A percentile compares a stretch with the other conserved stretches of the same genome.
Conservation (phyloP, 805 yeast genomes). For the Kazachstania africana region DNA sequence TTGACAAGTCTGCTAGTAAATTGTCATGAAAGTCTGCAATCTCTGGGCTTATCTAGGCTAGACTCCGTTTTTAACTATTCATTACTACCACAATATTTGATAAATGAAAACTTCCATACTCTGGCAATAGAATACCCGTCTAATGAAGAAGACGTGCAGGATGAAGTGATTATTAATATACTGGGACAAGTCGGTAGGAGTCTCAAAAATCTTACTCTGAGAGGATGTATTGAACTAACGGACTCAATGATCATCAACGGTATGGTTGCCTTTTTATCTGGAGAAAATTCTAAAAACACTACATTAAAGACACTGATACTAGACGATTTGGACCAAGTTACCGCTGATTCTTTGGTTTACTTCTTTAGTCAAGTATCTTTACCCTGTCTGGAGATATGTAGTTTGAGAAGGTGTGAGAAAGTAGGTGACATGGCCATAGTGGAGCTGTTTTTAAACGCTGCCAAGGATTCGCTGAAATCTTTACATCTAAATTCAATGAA, state of each 20-base stretch:
- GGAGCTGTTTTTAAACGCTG: constrained; percentile 51
- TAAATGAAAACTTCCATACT: constrained; percentile 32
- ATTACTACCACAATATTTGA: constrained; percentile 51
- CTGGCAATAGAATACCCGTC: constrained; percentile 62
- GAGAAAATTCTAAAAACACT: constrained; percentile 6
- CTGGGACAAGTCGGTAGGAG: constrained; percentile 52
- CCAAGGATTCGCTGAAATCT: constrained; percentile 47
- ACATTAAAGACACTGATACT: constrained; percentile 46
- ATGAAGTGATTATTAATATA: constrained; percentile 52
- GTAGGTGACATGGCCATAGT: constrained; percentile 52
- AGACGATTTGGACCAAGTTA: constrained; percentile 46
- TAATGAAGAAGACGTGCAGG: constrained; percentile 52
- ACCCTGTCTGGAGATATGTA: constrained; percentile 48
- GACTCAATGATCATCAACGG: constrained; percentile 53
- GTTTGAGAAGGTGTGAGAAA: constrained; percentile 52
- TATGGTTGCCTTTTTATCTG: constrained; percentile 42
- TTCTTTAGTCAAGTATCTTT: constrained; percentile 40
- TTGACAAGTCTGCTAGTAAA: constrained; percentile 49
- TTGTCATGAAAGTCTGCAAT: constrained; percentile 45
- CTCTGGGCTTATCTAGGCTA: constrained; percentile 51
- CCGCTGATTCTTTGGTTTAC: constrained; percentile 52
- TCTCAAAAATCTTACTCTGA: constrained; percentile 45
- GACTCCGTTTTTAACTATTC: constrained; percentile 63
- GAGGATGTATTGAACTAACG: constrained; percentile 65
- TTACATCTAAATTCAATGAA: constrained; percentile 67